These are phyloP conservation scores for Calocera cornea DNA, from an alignment of 768 basidiomycete genomes.

Conservation along the genomic window DNA sequence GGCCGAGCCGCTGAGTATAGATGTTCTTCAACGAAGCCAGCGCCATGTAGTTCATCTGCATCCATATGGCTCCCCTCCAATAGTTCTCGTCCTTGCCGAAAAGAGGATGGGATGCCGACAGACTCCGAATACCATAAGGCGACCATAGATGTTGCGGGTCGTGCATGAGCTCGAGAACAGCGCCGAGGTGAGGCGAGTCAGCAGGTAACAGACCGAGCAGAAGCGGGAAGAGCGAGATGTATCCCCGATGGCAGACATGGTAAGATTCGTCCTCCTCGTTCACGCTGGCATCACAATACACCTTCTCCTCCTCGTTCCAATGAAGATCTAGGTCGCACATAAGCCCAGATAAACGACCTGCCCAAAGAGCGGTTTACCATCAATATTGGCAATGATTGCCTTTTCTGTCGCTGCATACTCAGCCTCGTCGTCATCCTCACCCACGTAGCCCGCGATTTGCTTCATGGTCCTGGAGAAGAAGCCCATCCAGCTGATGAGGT, in stretches of 20 bases:
- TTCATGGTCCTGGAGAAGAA: constrained; percentile 92
- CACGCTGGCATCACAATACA: constrained; percentile 87
- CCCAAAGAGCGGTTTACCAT: constrained; percentile 35
- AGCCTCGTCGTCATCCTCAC: constrained; percentile 68
- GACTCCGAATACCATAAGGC: constrained; percentile 71
- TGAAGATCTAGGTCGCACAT: constrained; percentile 52
- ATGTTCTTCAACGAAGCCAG: constrained; percentile 69
- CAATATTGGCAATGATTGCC: constrained; percentile 73
- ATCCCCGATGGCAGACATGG: constrained; percentile 82
- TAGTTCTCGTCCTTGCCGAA: constrained; percentile 92
- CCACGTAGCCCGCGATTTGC: constrained; percentile 74
- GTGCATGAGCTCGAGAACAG: constrained; percentile 65
- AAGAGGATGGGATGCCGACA: constrained; percentile 76
- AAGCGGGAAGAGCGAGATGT: constrained; percentile 89
- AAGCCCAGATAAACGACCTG: constrained; percentile 3
- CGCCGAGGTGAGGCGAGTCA: constrained; percentile 62
- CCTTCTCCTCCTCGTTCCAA: constrained; percentile 76
- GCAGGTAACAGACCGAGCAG: constrained; percentile 66
- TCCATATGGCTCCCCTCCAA: constrained; percentile 95
- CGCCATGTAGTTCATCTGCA: constrained; percentile 92
- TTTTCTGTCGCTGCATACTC: constrained; percentile 65
- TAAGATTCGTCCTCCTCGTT: constrained; percentile 89
- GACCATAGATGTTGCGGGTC: constrained; percentile 88
- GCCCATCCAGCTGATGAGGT: constrained; percentile 91
- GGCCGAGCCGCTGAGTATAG: constrained; percentile 68